Conservation (phyloP, 768 basidiomycete species). For the Sporobolomyces pararoseus region DNA sequence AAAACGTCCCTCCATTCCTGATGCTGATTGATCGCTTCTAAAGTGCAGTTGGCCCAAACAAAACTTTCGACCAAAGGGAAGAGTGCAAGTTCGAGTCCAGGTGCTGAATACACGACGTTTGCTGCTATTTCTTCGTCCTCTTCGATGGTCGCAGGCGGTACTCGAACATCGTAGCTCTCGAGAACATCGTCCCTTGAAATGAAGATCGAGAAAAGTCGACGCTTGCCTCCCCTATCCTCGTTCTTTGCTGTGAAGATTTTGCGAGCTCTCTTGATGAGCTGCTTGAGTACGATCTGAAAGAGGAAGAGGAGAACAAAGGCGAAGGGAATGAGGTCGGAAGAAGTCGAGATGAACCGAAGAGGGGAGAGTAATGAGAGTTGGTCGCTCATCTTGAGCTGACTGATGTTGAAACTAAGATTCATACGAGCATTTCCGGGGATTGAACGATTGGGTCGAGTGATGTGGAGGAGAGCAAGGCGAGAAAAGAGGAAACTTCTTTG, state of each 20-base stretch:
- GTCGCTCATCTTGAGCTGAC: not conserved
- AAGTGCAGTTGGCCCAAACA: not conserved
- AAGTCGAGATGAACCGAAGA: too few species aligned
- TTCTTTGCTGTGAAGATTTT: not conserved
- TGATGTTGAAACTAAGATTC: not conserved
- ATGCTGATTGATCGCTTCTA: rapidly evolving
- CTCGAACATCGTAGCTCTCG: not conserved
- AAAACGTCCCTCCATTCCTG: rapidly evolving
- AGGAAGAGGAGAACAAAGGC: not conserved
- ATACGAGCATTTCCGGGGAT: not conserved
- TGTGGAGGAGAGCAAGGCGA: too few species aligned
- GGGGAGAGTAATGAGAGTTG: too few species aligned
- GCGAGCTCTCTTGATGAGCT: not conserved
- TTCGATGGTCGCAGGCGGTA: not conserved
- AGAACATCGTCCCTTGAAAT: not conserved
- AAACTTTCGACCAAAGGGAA: slow-evolving; percentile 17
- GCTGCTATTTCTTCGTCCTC: not conserved
- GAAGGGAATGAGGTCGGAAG: too few species aligned
- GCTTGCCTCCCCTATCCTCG: not conserved
- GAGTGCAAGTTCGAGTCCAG: slow-evolving; percentile 1
- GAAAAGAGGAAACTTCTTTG: too few species aligned
- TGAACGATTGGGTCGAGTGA: not conserved
- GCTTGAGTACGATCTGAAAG: not conserved
- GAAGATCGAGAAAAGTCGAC: slow-evolving; percentile 6
- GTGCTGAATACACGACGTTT: slow-evolving; percentile 9